phyloP scores from a whole-genome alignment of 192 early-diverging fungal genomes.

The Podochytrium sp. region DNA sequence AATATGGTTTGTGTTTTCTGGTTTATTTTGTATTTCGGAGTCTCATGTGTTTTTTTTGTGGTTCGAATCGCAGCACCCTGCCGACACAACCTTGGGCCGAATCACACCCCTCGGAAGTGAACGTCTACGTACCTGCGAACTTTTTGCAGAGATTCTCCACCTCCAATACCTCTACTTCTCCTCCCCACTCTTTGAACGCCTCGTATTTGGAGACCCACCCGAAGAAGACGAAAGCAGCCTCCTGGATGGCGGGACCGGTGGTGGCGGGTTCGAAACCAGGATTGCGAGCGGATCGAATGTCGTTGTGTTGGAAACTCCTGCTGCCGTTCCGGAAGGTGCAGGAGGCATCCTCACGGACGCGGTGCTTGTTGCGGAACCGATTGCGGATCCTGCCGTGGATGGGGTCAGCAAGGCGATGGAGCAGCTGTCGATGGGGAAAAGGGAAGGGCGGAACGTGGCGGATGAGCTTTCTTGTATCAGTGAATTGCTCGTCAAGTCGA shows the following conservation, averaged over 20 bases:
- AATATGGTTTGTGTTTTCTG: slow-evolving; percentile 59
- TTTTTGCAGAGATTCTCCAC: slow-evolving; percentile 97
- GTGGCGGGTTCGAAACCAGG: neutral
- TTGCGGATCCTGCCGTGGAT: neutral
- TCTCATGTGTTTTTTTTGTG: slow-evolving; percentile 1
- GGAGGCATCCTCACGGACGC: no score
- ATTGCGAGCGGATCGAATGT: no score
- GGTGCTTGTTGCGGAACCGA: no score
- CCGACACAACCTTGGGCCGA: slow-evolving; percentile 80
- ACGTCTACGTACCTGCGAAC: slow-evolving; percentile 92
- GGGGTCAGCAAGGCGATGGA: slow-evolving; percentile 5
- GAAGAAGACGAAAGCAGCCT: slow-evolving; percentile 23
- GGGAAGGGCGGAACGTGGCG: slow-evolving; percentile 38
- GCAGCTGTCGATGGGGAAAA: slow-evolving; percentile 13
- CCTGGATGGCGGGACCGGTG: neutral
- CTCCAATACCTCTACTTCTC: slow-evolving; percentile 68
- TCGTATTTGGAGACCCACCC: slow-evolving; percentile 37
- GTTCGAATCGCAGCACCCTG: slow-evolving; percentile 41
- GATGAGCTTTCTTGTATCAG: slow-evolving; percentile 58
- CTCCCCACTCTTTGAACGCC: slow-evolving; percentile 59
- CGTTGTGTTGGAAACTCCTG: no score
- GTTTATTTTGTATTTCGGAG: neutral
- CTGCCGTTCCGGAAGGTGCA: no score
- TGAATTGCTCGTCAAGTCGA: slow-evolving; percentile 52
- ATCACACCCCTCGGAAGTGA: slow-evolving; percentile 90